Percentiles rank a stretch among this genome's conserved stretches.
Evolutionary conservation across 2,329 filamentous ascomycete species (phyloP).

Genomic region (Stenocarpella maydis): DNA sequence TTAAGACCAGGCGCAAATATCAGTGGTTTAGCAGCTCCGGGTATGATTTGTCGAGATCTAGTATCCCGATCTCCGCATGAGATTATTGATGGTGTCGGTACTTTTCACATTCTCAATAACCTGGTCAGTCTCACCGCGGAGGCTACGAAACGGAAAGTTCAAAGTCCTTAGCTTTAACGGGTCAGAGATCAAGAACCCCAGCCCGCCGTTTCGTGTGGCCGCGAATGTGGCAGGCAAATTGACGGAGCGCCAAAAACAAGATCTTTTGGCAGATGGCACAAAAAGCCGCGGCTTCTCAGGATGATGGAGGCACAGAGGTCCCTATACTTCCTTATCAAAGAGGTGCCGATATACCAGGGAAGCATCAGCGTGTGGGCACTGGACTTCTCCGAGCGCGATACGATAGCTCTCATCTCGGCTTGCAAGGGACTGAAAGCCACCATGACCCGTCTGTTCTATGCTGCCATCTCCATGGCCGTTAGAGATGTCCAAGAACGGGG

Average conservation of each 20-base stretch:
- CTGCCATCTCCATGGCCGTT: background rate
- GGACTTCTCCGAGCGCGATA: background rate
- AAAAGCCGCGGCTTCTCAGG: background rate
- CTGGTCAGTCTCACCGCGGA: background rate
- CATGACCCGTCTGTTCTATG: background rate
- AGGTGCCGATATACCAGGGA: background rate
- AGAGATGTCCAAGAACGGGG: background rate
- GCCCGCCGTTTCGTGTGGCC: constrained; percentile 1
- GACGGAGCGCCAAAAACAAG: background rate
- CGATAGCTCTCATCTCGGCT: background rate
- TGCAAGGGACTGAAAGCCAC: background rate
- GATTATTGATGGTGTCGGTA: background rate
- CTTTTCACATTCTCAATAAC: background rate
- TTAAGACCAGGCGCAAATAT: background rate
- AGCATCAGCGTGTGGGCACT: background rate
- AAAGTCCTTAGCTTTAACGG: background rate
- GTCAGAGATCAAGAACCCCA: background rate
- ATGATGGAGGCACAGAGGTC: background rate
- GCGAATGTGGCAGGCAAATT: background rate
- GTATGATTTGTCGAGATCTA: background rate
- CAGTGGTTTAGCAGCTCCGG: background rate
- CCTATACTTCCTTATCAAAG: background rate
- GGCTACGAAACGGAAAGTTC: background rate
- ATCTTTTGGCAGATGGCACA: background rate
- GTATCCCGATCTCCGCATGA: background rate